phyloP scores from a whole-genome alignment of 2,329 filamentous ascomycete species.

The Teratosphaeria viscida region DNA sequence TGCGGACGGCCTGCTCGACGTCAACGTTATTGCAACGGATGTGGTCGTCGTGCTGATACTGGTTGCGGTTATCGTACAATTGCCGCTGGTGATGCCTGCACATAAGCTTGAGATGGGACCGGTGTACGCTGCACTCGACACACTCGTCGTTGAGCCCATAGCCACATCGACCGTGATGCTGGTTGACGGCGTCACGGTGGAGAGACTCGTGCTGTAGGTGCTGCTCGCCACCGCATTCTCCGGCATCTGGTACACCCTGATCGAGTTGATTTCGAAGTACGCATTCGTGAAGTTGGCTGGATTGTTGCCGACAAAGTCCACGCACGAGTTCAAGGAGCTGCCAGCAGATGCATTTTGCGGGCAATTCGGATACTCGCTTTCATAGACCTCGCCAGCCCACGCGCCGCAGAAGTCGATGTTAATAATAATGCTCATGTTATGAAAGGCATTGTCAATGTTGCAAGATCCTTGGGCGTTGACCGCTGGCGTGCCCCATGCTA shows the following conservation, averaged over 20 bases:
- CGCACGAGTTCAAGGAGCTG: slow-evolving; percentile 18
- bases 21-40: not conserved
- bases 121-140: slow-evolving; percentile 15
- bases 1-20: not conserved
- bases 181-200: slow-evolving; percentile 10
- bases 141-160: slow-evolving; percentile 15
- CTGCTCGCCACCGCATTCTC: slow-evolving; percentile 10
- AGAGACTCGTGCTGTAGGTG: slow-evolving; percentile 18
- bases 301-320: slow-evolving; percentile 24
- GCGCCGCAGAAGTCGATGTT: slow-evolving; percentile 32
- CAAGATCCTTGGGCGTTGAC: slow-evolving; percentile 49
- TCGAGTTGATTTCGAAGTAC: slow-evolving; percentile 33
- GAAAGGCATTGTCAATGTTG: slow-evolving; percentile 27
- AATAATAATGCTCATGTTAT: slow-evolving; percentile 29
- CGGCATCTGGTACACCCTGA: slow-evolving; percentile 30
- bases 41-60: not conserved
- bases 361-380: slow-evolving; percentile 14
- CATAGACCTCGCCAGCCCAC: slow-evolving; percentile 27
- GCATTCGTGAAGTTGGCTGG: slow-evolving; percentile 23
- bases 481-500: slow-evolving; percentile 49
- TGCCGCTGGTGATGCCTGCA: slow-evolving; percentile 1
- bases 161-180: slow-evolving; percentile 17
- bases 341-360: slow-evolving; percentile 14
- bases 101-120: slow-evolving; percentile 14
- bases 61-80: not conserved